Percentiles rank a stretch among this genome's conserved stretches.
Evolutionary conservation across 2,329 filamentous ascomycete genomes (phyloP).

Genomic region (Trichoderma endophyticum): DNA sequence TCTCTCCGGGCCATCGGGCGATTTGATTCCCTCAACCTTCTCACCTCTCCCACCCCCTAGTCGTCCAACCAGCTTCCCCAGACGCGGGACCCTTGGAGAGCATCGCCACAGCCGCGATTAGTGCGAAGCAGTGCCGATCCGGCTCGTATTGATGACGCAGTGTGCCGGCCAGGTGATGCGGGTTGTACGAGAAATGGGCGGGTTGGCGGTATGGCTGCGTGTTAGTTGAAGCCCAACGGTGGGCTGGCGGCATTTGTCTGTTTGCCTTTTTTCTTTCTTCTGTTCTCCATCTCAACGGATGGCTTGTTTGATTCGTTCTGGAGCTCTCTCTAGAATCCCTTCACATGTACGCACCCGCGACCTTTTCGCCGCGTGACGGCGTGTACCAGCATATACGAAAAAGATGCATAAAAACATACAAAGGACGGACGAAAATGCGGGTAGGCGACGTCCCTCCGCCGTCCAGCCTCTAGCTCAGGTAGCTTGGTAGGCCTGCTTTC

Average conservation of each 20-base stretch:
- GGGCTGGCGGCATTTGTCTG: not conserved
- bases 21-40: not conserved
- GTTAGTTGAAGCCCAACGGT: conserved; percentile 1
- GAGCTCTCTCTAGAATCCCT: not conserved
- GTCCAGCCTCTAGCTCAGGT: not conserved
- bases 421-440: not conserved
- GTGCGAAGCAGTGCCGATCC: conserved; percentile 11
- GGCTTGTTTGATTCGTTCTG: not conserved
- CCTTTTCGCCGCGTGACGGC: not conserved
- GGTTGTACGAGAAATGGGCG: conserved; percentile 12
- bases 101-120: conserved; percentile 16
- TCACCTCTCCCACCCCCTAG: not conserved
- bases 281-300: not conserved
- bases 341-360: not conserved
- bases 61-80: conserved; percentile 5
- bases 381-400: conserved; percentile 13
- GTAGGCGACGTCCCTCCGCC: not conserved
- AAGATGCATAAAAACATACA: not conserved
- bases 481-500: not conserved
- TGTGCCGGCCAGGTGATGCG: conserved; percentile 13
- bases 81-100: not conserved
- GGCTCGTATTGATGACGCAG: conserved; percentile 20
- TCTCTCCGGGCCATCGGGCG: conserved; percentile 5
- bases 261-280: not conserved
- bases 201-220: conserved; percentile 1